Percentiles rank a stretch among this genome's conserved stretches.
These are phyloP conservation scores for Alternaria novae-zelandiae DNA, from an alignment of 2,329 filamentous ascomycete genomes.

Conservation along the genomic window DNA sequence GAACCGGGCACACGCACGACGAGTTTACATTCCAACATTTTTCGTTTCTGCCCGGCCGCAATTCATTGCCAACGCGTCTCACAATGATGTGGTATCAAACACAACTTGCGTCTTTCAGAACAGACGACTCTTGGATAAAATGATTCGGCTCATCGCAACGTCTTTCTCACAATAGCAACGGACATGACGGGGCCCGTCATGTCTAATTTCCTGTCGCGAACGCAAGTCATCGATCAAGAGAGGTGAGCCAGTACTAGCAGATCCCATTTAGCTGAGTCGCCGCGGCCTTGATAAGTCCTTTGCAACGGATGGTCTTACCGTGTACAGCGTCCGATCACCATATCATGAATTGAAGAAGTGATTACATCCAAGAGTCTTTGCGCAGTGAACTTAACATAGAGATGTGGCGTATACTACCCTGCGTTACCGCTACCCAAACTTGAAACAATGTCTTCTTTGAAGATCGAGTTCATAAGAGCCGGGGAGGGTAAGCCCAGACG, in stretches of 20 bases:
- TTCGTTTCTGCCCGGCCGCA: too few relatives aligned
- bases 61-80: too few relatives aligned
- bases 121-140: too few relatives aligned
- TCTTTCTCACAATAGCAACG: too few relatives aligned
- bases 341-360: background rate
- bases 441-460: background rate
- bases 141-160: too few relatives aligned
- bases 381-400: rapidly evolving
- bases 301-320: background rate
- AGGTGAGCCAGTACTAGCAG: background rate
- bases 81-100: too few relatives aligned
- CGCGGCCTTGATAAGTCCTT: background rate
- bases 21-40: too few relatives aligned
- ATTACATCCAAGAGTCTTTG: rapidly evolving
- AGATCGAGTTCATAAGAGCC: background rate
- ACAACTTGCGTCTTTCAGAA: too few relatives aligned
- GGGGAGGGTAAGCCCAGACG: background rate
- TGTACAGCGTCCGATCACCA: background rate
- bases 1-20: too few relatives aligned
- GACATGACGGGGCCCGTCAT: too few relatives aligned
- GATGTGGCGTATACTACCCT: background rate
- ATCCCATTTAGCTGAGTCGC: background rate
- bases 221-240: background rate
- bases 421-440: background rate
- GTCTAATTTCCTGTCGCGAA: too few relatives aligned